Conservation (phyloP, 768 basidiomycete genomes). For the Lentinula edodes region DNA sequence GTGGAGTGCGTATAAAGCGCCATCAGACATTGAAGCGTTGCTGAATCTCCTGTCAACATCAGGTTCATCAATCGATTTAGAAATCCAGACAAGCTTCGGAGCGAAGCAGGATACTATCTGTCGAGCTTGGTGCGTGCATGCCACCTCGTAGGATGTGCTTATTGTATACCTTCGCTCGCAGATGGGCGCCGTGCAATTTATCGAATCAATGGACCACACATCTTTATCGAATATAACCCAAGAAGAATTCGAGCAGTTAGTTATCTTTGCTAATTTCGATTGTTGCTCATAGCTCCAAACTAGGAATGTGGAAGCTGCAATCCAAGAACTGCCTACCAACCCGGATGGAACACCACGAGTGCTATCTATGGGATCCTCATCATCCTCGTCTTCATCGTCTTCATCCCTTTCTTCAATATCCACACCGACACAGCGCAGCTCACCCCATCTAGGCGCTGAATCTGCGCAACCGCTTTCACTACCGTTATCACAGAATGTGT, state of each 20-base stretch:
- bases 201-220: constrained; percentile 97
- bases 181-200: constrained; percentile 97
- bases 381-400: constrained; percentile 21
- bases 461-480: constrained; percentile 77
- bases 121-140: constrained; percentile 74
- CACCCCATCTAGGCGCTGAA: constrained; percentile 78
- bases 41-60: neutral
- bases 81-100: constrained; percentile 82
- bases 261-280: neutral
- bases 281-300: neutral
- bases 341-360: constrained; percentile 15
- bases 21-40: neutral
- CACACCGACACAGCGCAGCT: constrained; percentile 7
- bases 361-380: constrained; percentile 17
- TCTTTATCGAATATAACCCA: constrained; percentile 91
- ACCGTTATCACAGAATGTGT: constrained; percentile 20
- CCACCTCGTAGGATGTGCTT: neutral
- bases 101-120: constrained; percentile 95
- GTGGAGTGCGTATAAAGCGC: constrained; percentile 62
- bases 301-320: constrained; percentile 50
- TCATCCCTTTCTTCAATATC: constrained; percentile 5
- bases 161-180: constrained; percentile 21
- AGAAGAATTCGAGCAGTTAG: constrained; percentile 83
- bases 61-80: constrained; percentile 97
- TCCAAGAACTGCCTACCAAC: constrained; percentile 37